These are phyloP conservation scores for Keithomyces neogunnii DNA, from an alignment of 2,329 filamentous ascomycete genomes.

Conservation along the genomic window DNA sequence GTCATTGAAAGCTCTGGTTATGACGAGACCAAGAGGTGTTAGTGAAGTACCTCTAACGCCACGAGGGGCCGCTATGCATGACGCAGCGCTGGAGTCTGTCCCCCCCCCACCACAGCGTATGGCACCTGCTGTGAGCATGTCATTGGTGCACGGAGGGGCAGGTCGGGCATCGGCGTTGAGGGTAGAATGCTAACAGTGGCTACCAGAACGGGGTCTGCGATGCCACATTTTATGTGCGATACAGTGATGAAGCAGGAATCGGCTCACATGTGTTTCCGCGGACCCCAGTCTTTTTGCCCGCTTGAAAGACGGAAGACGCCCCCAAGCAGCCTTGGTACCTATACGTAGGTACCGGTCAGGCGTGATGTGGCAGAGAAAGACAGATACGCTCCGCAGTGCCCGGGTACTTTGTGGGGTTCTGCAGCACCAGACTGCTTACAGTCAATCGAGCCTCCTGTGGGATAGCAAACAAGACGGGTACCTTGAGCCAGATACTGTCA, in stretches of 20 bases:
- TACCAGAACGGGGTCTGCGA: background rate
- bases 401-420: background rate
- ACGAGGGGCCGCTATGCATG: slow-evolving; percentile 3
- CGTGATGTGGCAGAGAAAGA: too few relatives aligned
- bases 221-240: background rate
- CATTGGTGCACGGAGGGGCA: slow-evolving; percentile 1
- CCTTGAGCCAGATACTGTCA: background rate
- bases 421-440: background rate
- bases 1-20: background rate
- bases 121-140: background rate
- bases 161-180: slow-evolving; percentile 5
- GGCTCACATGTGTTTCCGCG: slow-evolving; percentile 1
- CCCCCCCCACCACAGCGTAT: background rate
- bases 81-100: slow-evolving; percentile 7
- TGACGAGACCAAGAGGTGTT: slow-evolving; percentile 1
- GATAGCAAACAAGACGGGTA: too few relatives aligned
- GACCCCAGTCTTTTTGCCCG: too few relatives aligned
- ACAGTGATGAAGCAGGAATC: background rate
- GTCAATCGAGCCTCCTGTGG: too few relatives aligned
- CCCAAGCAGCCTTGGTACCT: too few relatives aligned
- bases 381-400: too few relatives aligned
- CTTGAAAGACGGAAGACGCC: too few relatives aligned
- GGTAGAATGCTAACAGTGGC: background rate
- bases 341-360: background rate
- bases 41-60: background rate